Conservation (phyloP, 176 grass and related monocot genomes). For the Elaeis guineensis region DNA sequence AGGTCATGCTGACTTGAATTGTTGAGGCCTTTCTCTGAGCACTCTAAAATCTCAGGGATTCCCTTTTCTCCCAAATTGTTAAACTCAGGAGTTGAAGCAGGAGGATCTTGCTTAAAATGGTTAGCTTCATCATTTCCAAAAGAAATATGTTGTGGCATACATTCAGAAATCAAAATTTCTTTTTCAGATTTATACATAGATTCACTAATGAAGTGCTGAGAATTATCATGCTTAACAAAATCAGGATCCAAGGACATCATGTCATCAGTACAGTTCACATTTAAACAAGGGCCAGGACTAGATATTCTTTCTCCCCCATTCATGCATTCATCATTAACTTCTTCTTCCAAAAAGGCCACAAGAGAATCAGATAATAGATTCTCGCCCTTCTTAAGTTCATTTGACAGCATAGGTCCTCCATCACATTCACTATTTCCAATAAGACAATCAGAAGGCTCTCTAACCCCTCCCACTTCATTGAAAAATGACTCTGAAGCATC, state of each 20-base stretch:
- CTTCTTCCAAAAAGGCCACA: constrained; percentile 71
- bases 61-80: constrained; percentile 3
- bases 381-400: constrained; percentile 44
- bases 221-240: constrained; percentile 1
- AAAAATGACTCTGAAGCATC: constrained; percentile 13
- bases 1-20: background rate
- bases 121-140: background rate
- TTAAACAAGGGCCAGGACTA: constrained; percentile 12
- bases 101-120: background rate
- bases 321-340: constrained; percentile 24
- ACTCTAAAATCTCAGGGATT: constrained; percentile 6
- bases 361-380: constrained; percentile 74
- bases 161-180: constrained; percentile 20
- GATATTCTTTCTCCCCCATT: constrained; percentile 25
- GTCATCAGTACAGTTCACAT: constrained; percentile 10
- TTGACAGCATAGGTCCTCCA: constrained; percentile 25
- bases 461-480: constrained; percentile 21
- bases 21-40: background rate
- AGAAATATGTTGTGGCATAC: constrained; percentile 4
- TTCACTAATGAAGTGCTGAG: constrained; percentile 16
- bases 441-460: constrained; percentile 20
- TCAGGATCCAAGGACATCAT: background rate
- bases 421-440: constrained; percentile 15
- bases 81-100: background rate
- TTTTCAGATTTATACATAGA: constrained; percentile 15